Evolutionary conservation across 305 asterid species (phyloP).

Genomic region (Fraxinus latifolia): DNA sequence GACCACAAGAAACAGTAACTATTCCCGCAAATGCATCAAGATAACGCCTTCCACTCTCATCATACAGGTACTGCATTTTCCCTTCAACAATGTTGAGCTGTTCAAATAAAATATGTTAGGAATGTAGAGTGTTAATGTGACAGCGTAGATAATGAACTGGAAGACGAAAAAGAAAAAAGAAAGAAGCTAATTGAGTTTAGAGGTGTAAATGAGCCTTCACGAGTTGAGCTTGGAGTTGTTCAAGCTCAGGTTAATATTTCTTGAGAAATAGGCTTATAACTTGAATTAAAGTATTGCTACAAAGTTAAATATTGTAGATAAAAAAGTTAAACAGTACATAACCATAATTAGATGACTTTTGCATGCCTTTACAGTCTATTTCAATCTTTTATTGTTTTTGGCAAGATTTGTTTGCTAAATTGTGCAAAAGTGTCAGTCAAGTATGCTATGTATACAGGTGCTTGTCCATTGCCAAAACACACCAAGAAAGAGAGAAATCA

Average conservation of each 20-base stretch:
- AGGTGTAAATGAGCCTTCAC: background rate
- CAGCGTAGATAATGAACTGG: background rate
- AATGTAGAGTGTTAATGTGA: background rate
- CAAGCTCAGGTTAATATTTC: background rate
- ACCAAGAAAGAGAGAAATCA: background rate
- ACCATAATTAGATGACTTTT: background rate
- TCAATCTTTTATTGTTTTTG: background rate
- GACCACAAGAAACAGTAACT: slow-evolving; percentile 98
- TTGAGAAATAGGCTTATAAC: background rate
- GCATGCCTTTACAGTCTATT: background rate
- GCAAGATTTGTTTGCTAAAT: background rate
- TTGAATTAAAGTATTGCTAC: background rate
- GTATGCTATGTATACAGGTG: background rate
- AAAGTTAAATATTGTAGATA: background rate
- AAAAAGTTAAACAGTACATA: background rate
- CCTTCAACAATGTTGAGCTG: slow-evolving; percentile 97
- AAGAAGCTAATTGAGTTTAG: background rate
- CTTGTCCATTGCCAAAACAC: background rate
- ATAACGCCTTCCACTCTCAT: slow-evolving; percentile 85
- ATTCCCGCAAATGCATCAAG: slow-evolving; percentile 97
- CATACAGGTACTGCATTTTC: slow-evolving; percentile 93
- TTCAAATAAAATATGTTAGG: slow-evolving; percentile 8
- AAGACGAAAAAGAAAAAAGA: background rate
- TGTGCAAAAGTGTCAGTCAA: background rate
- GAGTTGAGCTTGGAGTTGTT: background rate